Conservation (phyloP, 2,329 filamentous ascomycete species). For the Aspergillus sergii region DNA sequence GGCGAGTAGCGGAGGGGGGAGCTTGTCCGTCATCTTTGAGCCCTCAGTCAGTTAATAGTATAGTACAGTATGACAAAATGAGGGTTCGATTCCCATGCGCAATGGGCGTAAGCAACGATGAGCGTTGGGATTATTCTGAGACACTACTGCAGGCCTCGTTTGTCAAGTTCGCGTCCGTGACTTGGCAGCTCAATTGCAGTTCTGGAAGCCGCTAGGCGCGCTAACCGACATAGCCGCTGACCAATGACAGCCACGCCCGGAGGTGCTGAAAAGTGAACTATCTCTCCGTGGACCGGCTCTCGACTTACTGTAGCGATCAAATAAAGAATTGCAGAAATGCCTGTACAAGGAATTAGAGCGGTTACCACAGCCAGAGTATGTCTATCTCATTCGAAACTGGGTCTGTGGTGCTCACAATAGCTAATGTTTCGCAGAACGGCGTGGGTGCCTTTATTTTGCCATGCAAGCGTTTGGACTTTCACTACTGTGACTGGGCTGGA, state of each 20-base stretch:
- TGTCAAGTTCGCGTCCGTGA: conserved; percentile 24
- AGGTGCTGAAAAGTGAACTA: conserved; percentile 30
- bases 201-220: conserved; percentile 22
- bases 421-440: conserved; percentile 70
- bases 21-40: conserved; percentile 85
- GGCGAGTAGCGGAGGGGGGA: conserved; percentile 87
- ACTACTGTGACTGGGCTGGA: conserved; percentile 96
- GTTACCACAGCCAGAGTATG: conserved; percentile 60
- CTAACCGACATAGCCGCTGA: conserved; percentile 26
- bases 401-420: background rate
- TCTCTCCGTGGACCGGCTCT: conserved; percentile 3
- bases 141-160: conserved; percentile 1
- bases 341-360: conserved; percentile 53
- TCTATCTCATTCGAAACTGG: background rate
- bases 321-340: conserved; percentile 38
- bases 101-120: background rate
- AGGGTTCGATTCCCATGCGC: background rate
- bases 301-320: conserved; percentile 5
- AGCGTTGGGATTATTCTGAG: background rate
- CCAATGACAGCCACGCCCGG: conserved; percentile 28
- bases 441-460: conserved; percentile 95
- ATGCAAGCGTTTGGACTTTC: conserved; percentile 93
- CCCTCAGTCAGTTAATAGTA: conserved; percentile 10
- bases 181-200: conserved; percentile 10
- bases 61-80: background rate